phyloP scores from a whole-genome alignment of 345 rosid genomes.

The Cardamine chenopodiifolia region DNA sequence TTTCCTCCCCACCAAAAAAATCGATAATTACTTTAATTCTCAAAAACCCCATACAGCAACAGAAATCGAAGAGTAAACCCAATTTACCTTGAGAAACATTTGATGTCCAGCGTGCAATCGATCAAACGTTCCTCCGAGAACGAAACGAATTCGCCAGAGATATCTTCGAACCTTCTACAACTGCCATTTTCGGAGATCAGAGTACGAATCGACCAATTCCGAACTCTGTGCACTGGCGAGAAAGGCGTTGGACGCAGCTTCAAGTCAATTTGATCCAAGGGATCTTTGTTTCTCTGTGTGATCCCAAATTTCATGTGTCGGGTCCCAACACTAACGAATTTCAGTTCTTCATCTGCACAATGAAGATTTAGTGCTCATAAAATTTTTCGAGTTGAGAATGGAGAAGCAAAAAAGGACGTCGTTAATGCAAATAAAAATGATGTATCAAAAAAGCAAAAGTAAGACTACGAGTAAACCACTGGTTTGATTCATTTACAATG shows the following conservation, averaged over 20 bases:
- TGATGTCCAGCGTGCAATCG: slow-evolving; percentile 90
- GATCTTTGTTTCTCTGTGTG: neutral
- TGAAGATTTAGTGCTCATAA: no score
- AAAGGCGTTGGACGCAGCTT: neutral
- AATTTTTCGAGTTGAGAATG: no score
- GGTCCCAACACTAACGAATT: no score
- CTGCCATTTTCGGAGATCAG: slow-evolving; percentile 37
- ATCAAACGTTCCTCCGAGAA: slow-evolving; percentile 95
- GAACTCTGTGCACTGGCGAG: no score
- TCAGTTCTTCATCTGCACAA: no score
- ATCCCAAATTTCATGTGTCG: no score
- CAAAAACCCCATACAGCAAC: neutral
- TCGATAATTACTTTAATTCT: neutral
- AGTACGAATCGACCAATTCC: neutral
- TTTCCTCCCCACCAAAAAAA: neutral
- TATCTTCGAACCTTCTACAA: slow-evolving; percentile 34
- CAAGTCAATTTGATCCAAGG: neutral
- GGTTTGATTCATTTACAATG: no score
- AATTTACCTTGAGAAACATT: slow-evolving; percentile 76
- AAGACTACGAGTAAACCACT: no score
- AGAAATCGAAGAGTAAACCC: neutral
- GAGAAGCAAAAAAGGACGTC: no score
- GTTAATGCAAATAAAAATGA: no score
- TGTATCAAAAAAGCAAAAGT: no score
- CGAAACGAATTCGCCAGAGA: slow-evolving; percentile 66